Evolutionary conservation across 2,329 filamentous ascomycete species (phyloP).

Genomic region (Acarospora socialis): DNA sequence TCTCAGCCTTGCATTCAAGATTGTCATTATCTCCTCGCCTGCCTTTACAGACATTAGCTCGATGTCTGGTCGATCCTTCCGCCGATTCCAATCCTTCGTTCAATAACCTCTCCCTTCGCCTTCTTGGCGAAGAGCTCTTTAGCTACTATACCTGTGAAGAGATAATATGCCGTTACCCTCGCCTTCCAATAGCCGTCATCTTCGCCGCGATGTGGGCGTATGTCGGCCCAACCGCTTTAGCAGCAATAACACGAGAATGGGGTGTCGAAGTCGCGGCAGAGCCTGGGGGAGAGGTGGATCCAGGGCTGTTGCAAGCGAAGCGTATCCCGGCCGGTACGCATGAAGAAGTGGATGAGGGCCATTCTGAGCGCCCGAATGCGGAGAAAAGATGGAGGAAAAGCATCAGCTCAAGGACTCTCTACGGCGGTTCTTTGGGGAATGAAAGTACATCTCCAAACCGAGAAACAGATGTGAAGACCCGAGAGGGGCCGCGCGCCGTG

Average conservation of each 20-base stretch:
- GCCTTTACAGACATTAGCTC: slow-evolving; percentile 71
- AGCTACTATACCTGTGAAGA: slow-evolving; percentile 82
- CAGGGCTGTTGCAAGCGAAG: slow-evolving; percentile 73
- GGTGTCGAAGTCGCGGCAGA: slow-evolving; percentile 78
- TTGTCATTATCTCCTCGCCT: slow-evolving; percentile 68
- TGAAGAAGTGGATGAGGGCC: slow-evolving; percentile 1
- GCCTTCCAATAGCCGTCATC: slow-evolving; percentile 75
- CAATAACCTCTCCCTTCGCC: slow-evolving; percentile 77
- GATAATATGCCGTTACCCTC: slow-evolving; percentile 77
- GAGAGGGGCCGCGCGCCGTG: slow-evolving; percentile 14
- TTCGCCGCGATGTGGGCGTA: slow-evolving; percentile 79
- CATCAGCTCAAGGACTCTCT: slow-evolving; percentile 61
- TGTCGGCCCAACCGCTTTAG: slow-evolving; percentile 59
- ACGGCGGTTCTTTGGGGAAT: slow-evolving; percentile 77
- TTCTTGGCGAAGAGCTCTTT: slow-evolving; percentile 68
- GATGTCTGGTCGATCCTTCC: slow-evolving; percentile 71
- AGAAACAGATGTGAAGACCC: slow-evolving; percentile 9
- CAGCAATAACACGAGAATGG: slow-evolving; percentile 68
- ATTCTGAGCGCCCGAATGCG: slow-evolving; percentile 11
- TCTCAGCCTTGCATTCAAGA: slow-evolving; percentile 82
- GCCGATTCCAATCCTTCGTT: slow-evolving; percentile 67
- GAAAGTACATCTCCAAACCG: slow-evolving; percentile 27
- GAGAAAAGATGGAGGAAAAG: slow-evolving; percentile 44
- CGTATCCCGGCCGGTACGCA: slow-evolving; percentile 28
- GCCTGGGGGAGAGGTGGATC: slow-evolving; percentile 82